Conservation (phyloP, 2,329 filamentous ascomycete genomes). For the Fusarium liriodendri region DNA sequence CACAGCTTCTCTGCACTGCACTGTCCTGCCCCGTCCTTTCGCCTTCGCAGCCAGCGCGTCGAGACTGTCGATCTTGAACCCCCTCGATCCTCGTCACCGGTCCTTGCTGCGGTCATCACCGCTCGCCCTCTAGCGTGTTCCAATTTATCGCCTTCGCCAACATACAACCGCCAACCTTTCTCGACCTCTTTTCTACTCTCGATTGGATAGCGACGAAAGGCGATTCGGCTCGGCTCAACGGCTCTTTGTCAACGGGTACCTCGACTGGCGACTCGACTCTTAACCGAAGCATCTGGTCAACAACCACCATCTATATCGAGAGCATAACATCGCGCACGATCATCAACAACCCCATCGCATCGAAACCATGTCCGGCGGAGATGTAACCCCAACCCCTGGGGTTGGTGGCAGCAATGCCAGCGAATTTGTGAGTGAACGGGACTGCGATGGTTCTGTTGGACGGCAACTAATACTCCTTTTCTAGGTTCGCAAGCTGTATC, state of each 20-base stretch:
- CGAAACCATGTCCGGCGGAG: constrained; percentile 49
- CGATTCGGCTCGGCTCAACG: constrained; percentile 32
- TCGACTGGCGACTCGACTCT: constrained; percentile 20
- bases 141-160: neutral
- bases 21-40: neutral
- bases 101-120: constrained; percentile 21
- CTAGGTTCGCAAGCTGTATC: constrained; percentile 97
- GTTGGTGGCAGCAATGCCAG: constrained; percentile 81
- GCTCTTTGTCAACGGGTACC: constrained; percentile 20
- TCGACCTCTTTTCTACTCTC: constrained; percentile 1
- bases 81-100: constrained; percentile 18
- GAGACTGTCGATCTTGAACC: constrained; percentile 1
- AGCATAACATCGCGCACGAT: constrained; percentile 9
- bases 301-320: neutral
- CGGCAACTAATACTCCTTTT: constrained; percentile 42
- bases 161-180: neutral
- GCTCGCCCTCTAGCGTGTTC: constrained; percentile 17
- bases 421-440: constrained; percentile 82
- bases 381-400: constrained; percentile 48
- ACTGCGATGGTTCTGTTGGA: neutral
- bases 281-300: constrained; percentile 15
- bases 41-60: constrained; percentile 25
- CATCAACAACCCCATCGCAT: constrained; percentile 1
- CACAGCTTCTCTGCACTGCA: constrained; percentile 5
- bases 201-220: constrained; percentile 17